Percentiles rank a stretch among this genome's conserved stretches.
phyloP scores from a whole-genome alignment of 2,329 filamentous ascomycete species.

The Aspergillus melleus region DNA sequence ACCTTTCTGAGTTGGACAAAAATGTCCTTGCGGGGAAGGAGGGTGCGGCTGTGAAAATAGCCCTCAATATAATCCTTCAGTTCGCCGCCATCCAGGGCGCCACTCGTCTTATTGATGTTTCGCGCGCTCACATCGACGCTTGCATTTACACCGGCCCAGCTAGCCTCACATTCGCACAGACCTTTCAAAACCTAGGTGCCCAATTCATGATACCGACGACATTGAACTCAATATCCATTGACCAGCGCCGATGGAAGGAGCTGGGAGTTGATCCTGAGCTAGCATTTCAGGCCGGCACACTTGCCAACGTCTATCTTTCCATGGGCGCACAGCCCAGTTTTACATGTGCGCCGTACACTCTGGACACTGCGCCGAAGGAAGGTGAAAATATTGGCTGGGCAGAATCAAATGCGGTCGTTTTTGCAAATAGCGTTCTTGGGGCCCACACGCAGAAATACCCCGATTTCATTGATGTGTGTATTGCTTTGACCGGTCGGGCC shows the following conservation, averaged over 20 bases:
- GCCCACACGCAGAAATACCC: constrained; percentile 49
- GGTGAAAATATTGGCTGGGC: constrained; percentile 48
- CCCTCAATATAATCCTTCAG: constrained; percentile 41
- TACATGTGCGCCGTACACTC: constrained; percentile 48
- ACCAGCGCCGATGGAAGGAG: constrained; percentile 42
- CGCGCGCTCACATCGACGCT: constrained; percentile 46
- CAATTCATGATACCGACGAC: constrained; percentile 43
- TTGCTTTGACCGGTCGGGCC: constrained; percentile 44
- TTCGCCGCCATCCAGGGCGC: constrained; percentile 40
- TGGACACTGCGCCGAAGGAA: constrained; percentile 33
- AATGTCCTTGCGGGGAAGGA: constrained; percentile 29
- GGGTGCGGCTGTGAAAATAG: constrained; percentile 36
- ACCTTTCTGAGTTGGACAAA: constrained; percentile 24
- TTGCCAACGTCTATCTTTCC: constrained; percentile 40
- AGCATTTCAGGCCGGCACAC: constrained; percentile 30
- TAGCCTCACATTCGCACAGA: constrained; percentile 39
- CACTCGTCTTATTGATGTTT: constrained; percentile 36
- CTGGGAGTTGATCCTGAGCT: constrained; percentile 36
- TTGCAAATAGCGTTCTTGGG: constrained; percentile 48
- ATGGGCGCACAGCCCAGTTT: constrained; percentile 46
- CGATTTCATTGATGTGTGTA: constrained; percentile 47
- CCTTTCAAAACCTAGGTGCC: constrained; percentile 34
- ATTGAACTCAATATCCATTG: constrained; percentile 47
- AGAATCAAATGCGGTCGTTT: constrained; percentile 50
- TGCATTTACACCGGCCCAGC: constrained; percentile 47